Evolutionary conservation across 306 rosid genomes (phyloP).

Genomic region (Trifolium pratense): DNA sequence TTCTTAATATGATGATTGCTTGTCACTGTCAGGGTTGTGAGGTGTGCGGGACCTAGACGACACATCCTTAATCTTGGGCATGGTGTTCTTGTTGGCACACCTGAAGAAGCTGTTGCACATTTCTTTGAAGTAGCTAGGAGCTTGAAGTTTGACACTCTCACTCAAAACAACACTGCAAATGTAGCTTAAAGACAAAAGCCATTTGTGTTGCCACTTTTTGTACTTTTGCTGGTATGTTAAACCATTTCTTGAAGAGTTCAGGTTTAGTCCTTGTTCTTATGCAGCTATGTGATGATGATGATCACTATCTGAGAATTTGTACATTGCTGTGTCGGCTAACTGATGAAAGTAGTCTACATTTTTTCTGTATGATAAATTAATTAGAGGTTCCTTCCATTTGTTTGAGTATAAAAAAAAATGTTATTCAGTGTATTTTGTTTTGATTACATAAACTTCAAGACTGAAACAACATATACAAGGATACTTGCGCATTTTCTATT

Average conservation of each 20-base stretch:
- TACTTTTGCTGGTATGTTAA: conserved; percentile 37
- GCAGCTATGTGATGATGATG: conserved; percentile 40
- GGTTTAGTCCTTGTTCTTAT: conserved; percentile 43
- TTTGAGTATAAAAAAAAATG: not conserved
- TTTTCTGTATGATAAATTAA: conserved; percentile 38
- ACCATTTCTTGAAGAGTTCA: conserved; percentile 22
- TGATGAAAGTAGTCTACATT: conserved; percentile 39
- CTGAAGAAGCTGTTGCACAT: conserved; percentile 97
- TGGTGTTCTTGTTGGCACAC: conserved; percentile 92
- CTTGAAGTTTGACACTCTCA: conserved; percentile 66
- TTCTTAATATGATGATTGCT: conserved; percentile 23
- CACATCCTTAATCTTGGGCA: conserved; percentile 98
- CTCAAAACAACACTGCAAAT: conserved; percentile 53
- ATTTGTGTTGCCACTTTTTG: conserved; percentile 31
- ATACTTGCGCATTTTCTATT: not conserved
- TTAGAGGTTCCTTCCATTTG: conserved; percentile 38
- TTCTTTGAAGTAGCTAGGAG: conserved; percentile 93
- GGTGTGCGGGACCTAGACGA: conserved; percentile 82
- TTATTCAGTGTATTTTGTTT: not conserved
- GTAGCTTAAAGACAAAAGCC: conserved; percentile 49
- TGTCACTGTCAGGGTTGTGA: conserved; percentile 83
- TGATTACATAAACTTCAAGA: not conserved
- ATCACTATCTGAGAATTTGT: conserved; percentile 42
- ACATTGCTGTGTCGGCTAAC: conserved; percentile 44
- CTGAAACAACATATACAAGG: not conserved